phyloP scores from a whole-genome alignment of 1,139 yeast genomes.

The Arxiozyma heterogenica region DNA sequence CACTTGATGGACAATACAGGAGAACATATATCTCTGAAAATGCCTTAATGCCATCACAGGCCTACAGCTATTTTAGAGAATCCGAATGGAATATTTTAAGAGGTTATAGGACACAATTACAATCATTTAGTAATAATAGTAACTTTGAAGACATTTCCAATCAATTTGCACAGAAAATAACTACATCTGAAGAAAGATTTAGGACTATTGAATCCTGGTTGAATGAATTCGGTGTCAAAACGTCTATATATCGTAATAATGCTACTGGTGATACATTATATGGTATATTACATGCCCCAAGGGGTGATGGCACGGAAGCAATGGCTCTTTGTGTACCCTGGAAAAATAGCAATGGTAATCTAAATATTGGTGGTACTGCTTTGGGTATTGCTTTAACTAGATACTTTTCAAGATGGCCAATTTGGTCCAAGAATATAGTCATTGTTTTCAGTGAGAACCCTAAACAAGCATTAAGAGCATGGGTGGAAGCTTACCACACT shows the following conservation, averaged over 20 bases:
- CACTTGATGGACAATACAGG: conserved; percentile 74
- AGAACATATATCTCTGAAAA: conserved; percentile 86
- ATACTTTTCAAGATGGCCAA: conserved; percentile 74
- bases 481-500: conserved; percentile 94
- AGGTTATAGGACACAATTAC: conserved; percentile 55
- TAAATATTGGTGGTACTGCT: conserved; percentile 75
- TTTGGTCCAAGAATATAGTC: conserved; percentile 93
- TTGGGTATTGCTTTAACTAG: conserved; percentile 64
- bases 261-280: conserved; percentile 50
- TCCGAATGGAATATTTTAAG: conserved; percentile 89
- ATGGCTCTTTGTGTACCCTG: conserved; percentile 90
- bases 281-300: conserved; percentile 81
- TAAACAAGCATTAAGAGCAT: conserved; percentile 58
- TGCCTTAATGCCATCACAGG: conserved; percentile 96
- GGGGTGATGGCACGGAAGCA: conserved; percentile 95
- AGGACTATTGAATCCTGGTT: conserved; percentile 50
- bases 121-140: conserved; percentile 23
- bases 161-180: not conserved
- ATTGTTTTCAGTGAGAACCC: conserved; percentile 75
- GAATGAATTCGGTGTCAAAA: conserved; percentile 61
- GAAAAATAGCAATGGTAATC: conserved; percentile 48
- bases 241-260: conserved; percentile 42
- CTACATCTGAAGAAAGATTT: conserved; percentile 36
- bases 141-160: not conserved
- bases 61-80: conserved; percentile 82